These are phyloP conservation scores for Carex cristatella DNA, from an alignment of 176 grass and related monocot genomes.

Conservation along the genomic window DNA sequence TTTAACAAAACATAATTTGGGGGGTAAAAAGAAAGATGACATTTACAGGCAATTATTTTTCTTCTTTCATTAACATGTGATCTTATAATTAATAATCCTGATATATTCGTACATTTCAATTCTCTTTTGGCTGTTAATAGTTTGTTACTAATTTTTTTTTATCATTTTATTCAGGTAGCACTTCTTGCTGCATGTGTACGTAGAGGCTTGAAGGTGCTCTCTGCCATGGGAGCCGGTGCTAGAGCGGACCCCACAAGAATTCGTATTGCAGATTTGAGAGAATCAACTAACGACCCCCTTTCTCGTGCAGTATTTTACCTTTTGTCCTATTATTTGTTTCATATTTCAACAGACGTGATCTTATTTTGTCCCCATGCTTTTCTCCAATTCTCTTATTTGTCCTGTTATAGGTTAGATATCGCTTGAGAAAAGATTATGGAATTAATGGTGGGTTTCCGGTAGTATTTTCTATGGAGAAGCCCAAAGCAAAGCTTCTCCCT, in stretches of 20 bases:
- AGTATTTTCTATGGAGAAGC: constrained; percentile 89
- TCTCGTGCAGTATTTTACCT: constrained; percentile 54
- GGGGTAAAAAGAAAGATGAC: too few relatives aligned
- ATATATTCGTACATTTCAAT: neutral
- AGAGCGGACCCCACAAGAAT: constrained; percentile 94
- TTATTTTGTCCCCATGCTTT: neutral
- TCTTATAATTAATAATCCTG: neutral
- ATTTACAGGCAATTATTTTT: neutral
- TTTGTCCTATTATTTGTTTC: neutral
- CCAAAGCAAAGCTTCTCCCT: constrained; percentile 91
- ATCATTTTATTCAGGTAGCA: constrained; percentile 46
- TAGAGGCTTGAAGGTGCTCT: constrained; percentile 73
- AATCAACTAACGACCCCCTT: constrained; percentile 89
- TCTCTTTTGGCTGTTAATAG: neutral
- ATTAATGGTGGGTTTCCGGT: constrained; percentile 84
- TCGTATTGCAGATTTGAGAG: constrained; percentile 84
- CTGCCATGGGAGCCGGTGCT: constrained; percentile 95
- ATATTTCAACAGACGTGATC: neutral
- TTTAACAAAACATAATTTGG: too few relatives aligned
- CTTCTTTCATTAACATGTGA: neutral
- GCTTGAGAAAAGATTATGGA: constrained; percentile 75
- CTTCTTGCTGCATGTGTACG: constrained; percentile 72
- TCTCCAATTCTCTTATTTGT: constrained; percentile 16
- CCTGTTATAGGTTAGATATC: constrained; percentile 56
- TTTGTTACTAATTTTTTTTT: neutral